Evolutionary conservation across 2,329 filamentous ascomycete genomes (phyloP), one percentile per base, ranked within the genome.

Genomic region (Metarhizium robertsii): DNA sequence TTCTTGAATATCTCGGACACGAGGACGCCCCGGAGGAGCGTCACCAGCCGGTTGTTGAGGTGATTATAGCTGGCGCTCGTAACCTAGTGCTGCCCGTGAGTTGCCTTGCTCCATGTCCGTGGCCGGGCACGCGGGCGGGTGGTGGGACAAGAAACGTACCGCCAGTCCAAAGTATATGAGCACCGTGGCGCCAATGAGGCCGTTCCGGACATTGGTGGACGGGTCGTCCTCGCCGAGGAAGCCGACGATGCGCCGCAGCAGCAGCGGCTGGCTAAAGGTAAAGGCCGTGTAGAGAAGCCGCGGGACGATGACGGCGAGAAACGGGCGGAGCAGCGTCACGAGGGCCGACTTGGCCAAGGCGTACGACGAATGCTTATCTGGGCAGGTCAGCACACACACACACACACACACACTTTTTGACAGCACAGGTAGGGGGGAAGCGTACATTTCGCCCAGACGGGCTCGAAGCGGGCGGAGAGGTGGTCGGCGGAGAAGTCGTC

Each of bases 1-100:
- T 76, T 75, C n/a, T 71, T 69, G 58, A 78, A 80, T 16, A 83
- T 73, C 61, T 78, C 69, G 0, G 75, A 72, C 6, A 69, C 57
- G 14, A 73, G 62, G 2, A 61, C 62, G 2, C 64, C 69, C 10
- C 70, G 66, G 20, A 67, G 55, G 59, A 67, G 62, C 7, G 66
- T 65, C 30, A 68, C 65, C 32, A 64, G 60, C 20, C 67, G 66
- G 52, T 65, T 69, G 2, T 64, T 66, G 11, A 64, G 58, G 56
- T 71, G 67, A 25, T 64, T 63, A 56, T 70, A 70, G 36, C 60
- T 62, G 7, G 57, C 53, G 13, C 34, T 54, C 13, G 58, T 54
- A 52, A 55, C 42, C 62, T 18, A 25, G 30, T 13, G 36, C 7
- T 34, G 5, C 7, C 7, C 34, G 18, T 34, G 18, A 34, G 4